These are phyloP conservation scores for Cercospora brassicicola DNA, from an alignment of 2,329 filamentous ascomycete species.

Conservation along the genomic window DNA sequence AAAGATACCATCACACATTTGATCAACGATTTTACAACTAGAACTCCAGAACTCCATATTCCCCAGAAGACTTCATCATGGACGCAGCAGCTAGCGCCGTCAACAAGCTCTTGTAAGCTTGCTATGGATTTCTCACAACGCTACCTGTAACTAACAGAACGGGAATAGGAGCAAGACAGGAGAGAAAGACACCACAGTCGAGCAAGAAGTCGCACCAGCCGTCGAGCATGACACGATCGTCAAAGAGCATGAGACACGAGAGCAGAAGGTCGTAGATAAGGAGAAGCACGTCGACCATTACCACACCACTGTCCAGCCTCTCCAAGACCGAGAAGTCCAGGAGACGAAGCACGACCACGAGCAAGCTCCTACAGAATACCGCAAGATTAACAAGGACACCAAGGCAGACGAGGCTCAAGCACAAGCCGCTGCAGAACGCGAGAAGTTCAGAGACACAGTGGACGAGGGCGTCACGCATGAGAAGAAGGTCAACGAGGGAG, in stretches of 20 bases:
- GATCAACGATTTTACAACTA: neutral
- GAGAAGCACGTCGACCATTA: conserved; percentile 33
- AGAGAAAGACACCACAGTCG: conserved; percentile 23
- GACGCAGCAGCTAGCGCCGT: conserved; percentile 17
- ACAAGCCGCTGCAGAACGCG: conserved; percentile 22
- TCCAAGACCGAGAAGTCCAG: conserved; percentile 27
- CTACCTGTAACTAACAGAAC: neutral
- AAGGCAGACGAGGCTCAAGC: conserved; percentile 26
- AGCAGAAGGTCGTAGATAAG: conserved; percentile 21
- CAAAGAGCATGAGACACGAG: conserved; percentile 19
- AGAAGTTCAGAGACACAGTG: conserved; percentile 23
- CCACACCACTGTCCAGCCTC: conserved; percentile 34
- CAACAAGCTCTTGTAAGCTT: conserved; percentile 14
- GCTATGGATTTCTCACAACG: neutral
- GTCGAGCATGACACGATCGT: conserved; percentile 27
- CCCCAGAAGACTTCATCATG: conserved; percentile 5
- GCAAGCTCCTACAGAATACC: conserved; percentile 24
- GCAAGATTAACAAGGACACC: conserved; percentile 26
- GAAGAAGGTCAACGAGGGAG: conserved; percentile 21
- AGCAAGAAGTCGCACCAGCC: conserved; percentile 26
- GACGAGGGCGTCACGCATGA: conserved; percentile 22
- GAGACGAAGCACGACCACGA: conserved; percentile 26
- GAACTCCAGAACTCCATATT: neutral
- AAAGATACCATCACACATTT: neutral
- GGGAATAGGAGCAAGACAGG: conserved; percentile 6